Base-by-base conservation (phyloP, 2,329 filamentous ascomycete species). In the Diaporthe nobilis region DNA sequence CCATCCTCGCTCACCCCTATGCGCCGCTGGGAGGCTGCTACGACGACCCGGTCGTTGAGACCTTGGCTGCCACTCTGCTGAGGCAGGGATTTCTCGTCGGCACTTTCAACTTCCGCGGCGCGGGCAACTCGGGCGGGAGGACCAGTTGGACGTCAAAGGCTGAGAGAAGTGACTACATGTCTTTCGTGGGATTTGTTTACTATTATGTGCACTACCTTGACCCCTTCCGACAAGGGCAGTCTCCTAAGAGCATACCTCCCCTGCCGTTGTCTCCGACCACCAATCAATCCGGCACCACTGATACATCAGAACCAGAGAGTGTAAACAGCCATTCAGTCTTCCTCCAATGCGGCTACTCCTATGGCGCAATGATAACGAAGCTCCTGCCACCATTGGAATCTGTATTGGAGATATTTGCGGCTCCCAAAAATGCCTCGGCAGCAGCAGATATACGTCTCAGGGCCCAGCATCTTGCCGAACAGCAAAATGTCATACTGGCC, bases 31-130 rank as follows among this genome's bases (percentile, higher is more conserved):
- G 97, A 6, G 97, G 96, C 7, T 92, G 88, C 83, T 97, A 92
- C 81, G 94, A 98, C 82, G 96, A 98, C 82, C 90, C 90, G 0
- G 88, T 98, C 0, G 93, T 98, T 1, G 88, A 90, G n/a, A 86
- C 91, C 12, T 85, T 94, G 3, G 91, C 90, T 0, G 86, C 87
- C 2, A 89, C 93, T 75, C 86, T 98, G 61, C 83, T 98, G n/a
- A 86, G 88, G 6, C 85, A 88, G 71, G 94, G 94, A 1, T 97
- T 91, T 80, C 82, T 98, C 1, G 93, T 98, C 3, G 93, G 90
- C 10, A 98, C 95, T 0, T 98, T 98, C 84, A 98, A 98, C 81
- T 98, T 98, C 82, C 90, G 96, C 94, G 96, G 96, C 68, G 95
- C 95, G 0, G 90, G 91, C 37, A 88, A 88, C 37, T 97, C 95